These are phyloP conservation scores for Lolium perenne DNA, from an alignment of 176 grass and related monocot species.

Conservation along the genomic window DNA sequence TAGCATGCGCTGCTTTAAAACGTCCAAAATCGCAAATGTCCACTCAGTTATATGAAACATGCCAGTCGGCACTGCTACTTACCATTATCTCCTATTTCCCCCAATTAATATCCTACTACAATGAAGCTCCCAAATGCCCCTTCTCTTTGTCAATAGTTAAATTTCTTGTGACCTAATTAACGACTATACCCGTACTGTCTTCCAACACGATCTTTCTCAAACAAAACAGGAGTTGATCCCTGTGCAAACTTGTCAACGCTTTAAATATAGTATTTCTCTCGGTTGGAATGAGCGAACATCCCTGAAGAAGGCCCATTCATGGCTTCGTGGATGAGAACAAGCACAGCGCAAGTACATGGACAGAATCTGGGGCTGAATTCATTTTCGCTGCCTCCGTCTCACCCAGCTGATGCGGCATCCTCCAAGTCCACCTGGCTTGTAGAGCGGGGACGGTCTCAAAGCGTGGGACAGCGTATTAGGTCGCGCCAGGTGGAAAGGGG, in stretches of 20 bases:
- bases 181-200: background rate
- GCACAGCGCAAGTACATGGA: background rate
- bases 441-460: too few species aligned
- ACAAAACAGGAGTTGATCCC: background rate
- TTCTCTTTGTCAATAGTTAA: background rate
- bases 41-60: background rate
- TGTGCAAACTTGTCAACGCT: background rate
- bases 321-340: conserved; percentile 7
- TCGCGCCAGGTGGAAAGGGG: too few species aligned
- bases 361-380: background rate
- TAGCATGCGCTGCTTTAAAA: background rate
- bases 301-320: background rate
- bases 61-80: background rate
- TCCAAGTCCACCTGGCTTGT: background rate
- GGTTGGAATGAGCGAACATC: background rate
- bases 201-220: background rate
- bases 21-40: background rate
- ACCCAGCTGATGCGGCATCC: background rate
- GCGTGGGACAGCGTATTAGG: too few species aligned
- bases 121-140: background rate
- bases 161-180: background rate
- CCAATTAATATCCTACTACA: background rate
- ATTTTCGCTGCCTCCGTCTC: too few species aligned
- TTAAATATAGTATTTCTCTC: background rate
- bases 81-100: background rate